phyloP scores from a whole-genome alignment of 441 rosid species.

The Erodium chrysanthum region DNA sequence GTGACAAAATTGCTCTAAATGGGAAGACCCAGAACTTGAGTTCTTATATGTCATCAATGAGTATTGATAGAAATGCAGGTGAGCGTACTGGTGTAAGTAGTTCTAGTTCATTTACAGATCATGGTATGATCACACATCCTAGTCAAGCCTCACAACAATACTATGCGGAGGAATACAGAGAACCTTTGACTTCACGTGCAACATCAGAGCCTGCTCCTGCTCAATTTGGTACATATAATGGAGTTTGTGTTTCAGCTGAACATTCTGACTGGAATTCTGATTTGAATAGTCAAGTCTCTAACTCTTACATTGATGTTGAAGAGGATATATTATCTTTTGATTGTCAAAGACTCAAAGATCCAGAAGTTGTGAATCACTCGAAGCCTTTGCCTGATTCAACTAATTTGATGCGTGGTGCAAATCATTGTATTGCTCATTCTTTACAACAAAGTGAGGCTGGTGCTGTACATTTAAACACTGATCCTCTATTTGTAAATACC shows the following conservation, averaged over 20 bases:
- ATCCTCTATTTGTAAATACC: conserved; percentile 27
- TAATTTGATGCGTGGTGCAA: conserved; percentile 34
- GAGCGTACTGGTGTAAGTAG: conserved; percentile 26
- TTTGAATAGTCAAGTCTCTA: conserved; percentile 23
- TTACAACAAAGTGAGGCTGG: conserved; percentile 33
- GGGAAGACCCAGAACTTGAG: conserved; percentile 26
- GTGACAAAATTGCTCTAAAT: conserved; percentile 16
- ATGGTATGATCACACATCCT: conserved; percentile 28
- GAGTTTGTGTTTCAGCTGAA: conserved; percentile 19
- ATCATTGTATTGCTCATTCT: conserved; percentile 35
- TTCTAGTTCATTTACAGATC: conserved; percentile 32
- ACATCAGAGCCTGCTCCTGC: conserved; percentile 15
- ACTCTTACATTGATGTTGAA: conserved; percentile 36
- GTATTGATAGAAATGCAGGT: conserved; percentile 24
- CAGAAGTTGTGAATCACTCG: conserved; percentile 37
- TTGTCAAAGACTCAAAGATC: conserved; percentile 55
- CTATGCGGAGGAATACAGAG: conserved; percentile 39
- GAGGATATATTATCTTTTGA: conserved; percentile 54
- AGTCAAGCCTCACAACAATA: conserved; percentile 27
- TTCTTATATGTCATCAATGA: conserved; percentile 31
- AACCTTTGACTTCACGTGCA: conserved; percentile 22
- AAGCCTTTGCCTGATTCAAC: conserved; percentile 35
- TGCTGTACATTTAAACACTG: conserved; percentile 25
- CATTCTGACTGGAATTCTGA: conserved; percentile 37
- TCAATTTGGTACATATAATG: conserved; percentile 11